A percentile compares a stretch with the other conserved stretches of the same genome.
phyloP scores from a whole-genome alignment of 164 flowering plant species.

The Tetrastigma voinierianum region DNA sequence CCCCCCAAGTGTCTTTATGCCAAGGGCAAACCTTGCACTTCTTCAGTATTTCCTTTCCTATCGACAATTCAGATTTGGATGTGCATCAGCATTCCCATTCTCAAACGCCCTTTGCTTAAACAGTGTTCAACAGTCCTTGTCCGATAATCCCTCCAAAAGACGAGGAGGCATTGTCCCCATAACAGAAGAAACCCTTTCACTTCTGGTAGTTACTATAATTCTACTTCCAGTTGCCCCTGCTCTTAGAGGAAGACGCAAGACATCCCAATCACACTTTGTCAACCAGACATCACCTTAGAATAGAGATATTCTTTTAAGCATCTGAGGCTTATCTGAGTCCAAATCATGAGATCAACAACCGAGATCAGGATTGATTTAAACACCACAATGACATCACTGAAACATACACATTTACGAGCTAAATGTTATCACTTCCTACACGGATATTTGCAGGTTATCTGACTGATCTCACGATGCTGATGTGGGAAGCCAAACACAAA shows the following conservation, averaged over 20 bases:
- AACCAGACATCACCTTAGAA: constrained; percentile 2
- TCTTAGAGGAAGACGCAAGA: not conserved
- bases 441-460: too few relatives aligned
- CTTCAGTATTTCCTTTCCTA: constrained; percentile 8
- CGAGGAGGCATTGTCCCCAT: not conserved
- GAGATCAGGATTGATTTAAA: too few relatives aligned
- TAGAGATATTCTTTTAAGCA: too few relatives aligned
- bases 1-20: too few relatives aligned
- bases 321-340: not conserved
- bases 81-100: not conserved
- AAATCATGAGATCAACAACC: not conserved
- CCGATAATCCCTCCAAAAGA: not conserved
- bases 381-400: too few relatives aligned
- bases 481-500: too few relatives aligned
- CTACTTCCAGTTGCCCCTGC: not conserved
- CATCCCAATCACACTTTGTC: constrained; percentile 2
- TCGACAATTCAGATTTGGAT: not conserved
- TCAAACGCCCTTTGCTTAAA: constrained; percentile 7
- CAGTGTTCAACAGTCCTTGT: not conserved
- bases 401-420: too few relatives aligned
- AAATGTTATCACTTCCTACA: too few relatives aligned
- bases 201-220: constrained; percentile 4
- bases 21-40: not conserved
- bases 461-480: too few relatives aligned
- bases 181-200: not conserved